phyloP scores from a whole-genome alignment of 176 grass and related monocot species.

The Oryza coarctata region DNA sequence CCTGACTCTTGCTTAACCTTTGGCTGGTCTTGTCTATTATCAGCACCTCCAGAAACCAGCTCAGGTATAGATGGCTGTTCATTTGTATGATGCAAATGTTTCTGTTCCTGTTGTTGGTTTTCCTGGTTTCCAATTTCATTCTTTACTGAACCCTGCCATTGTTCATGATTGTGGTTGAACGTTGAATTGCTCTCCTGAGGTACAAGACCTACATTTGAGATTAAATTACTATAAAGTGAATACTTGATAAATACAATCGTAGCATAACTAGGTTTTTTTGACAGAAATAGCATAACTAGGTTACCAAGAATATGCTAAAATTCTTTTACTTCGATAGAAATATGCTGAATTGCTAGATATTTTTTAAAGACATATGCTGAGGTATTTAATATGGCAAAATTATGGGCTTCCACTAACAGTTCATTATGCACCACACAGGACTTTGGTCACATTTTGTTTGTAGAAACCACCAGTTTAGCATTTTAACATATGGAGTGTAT shows the following conservation, averaged over 20 bases:
- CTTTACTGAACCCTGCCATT: slow-evolving; percentile 50
- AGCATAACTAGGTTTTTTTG: not conserved
- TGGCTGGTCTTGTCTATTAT: slow-evolving; percentile 30
- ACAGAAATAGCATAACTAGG: too few relatives aligned
- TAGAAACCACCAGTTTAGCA: not conserved
- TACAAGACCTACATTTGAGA: slow-evolving; percentile 43
- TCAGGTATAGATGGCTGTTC: slow-evolving; percentile 50
- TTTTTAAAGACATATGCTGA: not conserved
- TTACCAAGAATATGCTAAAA: not conserved
- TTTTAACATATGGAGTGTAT: not conserved
- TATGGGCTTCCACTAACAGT: not conserved
- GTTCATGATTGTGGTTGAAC: slow-evolving; percentile 49
- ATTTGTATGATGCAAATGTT: slow-evolving; percentile 29
- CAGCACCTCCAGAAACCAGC: slow-evolving; percentile 27
- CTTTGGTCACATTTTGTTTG: not conserved
- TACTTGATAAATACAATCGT: slow-evolving; percentile 8
- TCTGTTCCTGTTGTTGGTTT: slow-evolving; percentile 55
- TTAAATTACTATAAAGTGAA: slow-evolving; percentile 10
- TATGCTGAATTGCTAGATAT: not conserved
- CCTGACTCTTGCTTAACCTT: slow-evolving; percentile 52
- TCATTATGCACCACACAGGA: too few relatives aligned
- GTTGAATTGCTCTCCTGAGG: slow-evolving; percentile 50
- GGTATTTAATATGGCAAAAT: not conserved
- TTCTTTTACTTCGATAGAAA: not conserved
- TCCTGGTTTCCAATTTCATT: slow-evolving; percentile 49